Evolutionary conservation across 164 flowering plant genomes (phyloP), one percentile per base, ranked within the genome.

Genomic region (Tetracentron sinense): DNA sequence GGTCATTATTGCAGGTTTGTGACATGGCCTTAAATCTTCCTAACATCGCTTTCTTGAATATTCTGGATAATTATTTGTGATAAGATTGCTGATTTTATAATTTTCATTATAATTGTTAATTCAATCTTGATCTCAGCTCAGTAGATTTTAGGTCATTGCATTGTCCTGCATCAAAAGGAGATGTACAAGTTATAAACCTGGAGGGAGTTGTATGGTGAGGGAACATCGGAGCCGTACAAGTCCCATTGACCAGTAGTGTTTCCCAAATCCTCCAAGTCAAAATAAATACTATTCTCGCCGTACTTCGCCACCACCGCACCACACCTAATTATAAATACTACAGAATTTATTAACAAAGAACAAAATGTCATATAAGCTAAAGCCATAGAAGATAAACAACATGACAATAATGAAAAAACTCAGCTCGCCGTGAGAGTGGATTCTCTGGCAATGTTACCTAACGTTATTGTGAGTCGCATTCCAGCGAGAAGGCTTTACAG

Each of bases 161-260:
- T n/a, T n/a, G n/a, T n/a, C n/a, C n/a, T n/a, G n/a, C n/a, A n/a
- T n/a, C n/a, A n/a, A n/a, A 28, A 17, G 7, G 4, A 65, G n/a
- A 42, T 23, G 48, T 19, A 47, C 49, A 50, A 42, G n/a, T n/a
- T n/a, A n/a, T n/a, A n/a, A n/a, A 81, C 96, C 94, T 91, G 96
- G 56, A 87, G 84, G 54, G 96, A n/a, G 81, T 89, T 89, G 85
- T 91, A 91, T 3, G 97, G 97, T 1, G 97, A 91, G 11, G 97
- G 96, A 4, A 90, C 90, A 74, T 92, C 96, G 1, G 94, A 87
- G 0, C 94, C 96, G 53, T 89, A 89, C 79, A 92, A 73, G 59
- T 92, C 97, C 97, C 97, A 92, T 66, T 87, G 92, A 4, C 97
- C 97, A 21, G 96, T 89, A 22, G 97, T 85, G 94, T 92, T 92